Conservation (phyloP, 75 land plant genomes). For the Sequoia sempervirens region DNA sequence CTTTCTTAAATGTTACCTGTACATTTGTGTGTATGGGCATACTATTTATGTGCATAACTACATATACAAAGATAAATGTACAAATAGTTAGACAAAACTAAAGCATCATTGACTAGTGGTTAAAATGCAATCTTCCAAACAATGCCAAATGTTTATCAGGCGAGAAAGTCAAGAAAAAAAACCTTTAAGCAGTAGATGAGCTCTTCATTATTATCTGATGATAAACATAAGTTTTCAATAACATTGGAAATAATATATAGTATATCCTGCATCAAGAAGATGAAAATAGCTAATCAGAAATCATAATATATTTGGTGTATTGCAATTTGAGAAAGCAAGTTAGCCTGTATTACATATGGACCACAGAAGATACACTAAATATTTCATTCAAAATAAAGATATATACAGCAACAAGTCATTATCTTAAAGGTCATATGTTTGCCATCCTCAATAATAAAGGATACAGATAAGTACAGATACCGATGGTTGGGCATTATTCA, state of each 20-base stretch:
- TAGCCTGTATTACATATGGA: neutral
- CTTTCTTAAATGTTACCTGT: neutral
- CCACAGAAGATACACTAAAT: neutral
- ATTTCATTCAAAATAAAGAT: neutral
- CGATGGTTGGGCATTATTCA: slow-evolving; percentile 69
- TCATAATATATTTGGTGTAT: neutral
- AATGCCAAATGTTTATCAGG: neutral
- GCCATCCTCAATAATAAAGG: neutral
- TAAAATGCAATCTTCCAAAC: neutral
- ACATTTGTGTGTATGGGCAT: neutral
- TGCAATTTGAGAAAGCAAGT: neutral
- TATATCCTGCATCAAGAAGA: slow-evolving; percentile 65
- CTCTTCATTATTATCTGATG: slow-evolving; percentile 88
- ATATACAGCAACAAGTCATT: neutral
- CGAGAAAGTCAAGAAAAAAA: slow-evolving; percentile 3
- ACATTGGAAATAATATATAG: slow-evolving; percentile 76
- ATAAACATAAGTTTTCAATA: slow-evolving; percentile 88
- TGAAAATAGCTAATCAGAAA: neutral
- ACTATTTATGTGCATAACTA: neutral
- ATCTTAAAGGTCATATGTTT: neutral
- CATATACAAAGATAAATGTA: neutral
- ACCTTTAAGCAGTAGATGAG: slow-evolving; percentile 93
- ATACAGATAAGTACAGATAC: slow-evolving; percentile 22
- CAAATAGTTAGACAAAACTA: neutral
- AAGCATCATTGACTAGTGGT: neutral